Base-by-base conservation (phyloP, 768 basidiomycete genomes). In the Nevesoporus exiguus region DNA sequence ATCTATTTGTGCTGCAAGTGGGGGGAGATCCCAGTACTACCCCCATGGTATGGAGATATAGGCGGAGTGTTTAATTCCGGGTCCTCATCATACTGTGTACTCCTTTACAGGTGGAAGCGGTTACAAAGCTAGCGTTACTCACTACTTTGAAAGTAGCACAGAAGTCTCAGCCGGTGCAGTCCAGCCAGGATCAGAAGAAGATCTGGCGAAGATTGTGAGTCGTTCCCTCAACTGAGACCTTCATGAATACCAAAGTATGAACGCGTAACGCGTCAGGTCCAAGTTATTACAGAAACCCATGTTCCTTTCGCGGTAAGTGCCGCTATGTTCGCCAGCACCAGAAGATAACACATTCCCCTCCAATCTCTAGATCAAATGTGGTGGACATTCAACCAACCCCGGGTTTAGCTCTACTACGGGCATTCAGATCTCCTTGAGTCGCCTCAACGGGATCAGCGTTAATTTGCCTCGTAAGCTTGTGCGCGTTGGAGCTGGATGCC, bases 341-440 rank as follows among this genome's bases (percentile, higher is more conserved):
- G 0, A 34, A 27, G 6, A 24, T 19, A 15, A 33, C 25, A n/a
- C 7, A 6, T 3, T 19, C 15, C 4, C 24, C n/a, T 11, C 34
- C 27, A 10, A 14, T 50, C 21, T 31, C 27, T 29, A 72, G 71
- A 45, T 73, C 45, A 73, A 73, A 52, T 62, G 66, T 1, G 71
- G 72, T 24, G 72, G 71, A 7, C 71, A 74, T 48, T 46, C 60
- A 1, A 51, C 59, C 14, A 66, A 64, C 33, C 63, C 65, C 11
- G 56, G 59, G 3, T 74, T 73, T 54, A 71, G 66, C 39, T 73
- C 71, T 6, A 71, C 71, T 0, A 46, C 36, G 1, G 73, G 71
- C 5, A 34, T 73, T 25, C 70, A 70, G 39, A 64, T 73, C 25
- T 56, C 27, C 19, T 53, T 74, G 52, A 17, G 51, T 37, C 63